phyloP scores from a whole-genome alignment of 441 rosid species.

The Raphanus hybrid region DNA sequence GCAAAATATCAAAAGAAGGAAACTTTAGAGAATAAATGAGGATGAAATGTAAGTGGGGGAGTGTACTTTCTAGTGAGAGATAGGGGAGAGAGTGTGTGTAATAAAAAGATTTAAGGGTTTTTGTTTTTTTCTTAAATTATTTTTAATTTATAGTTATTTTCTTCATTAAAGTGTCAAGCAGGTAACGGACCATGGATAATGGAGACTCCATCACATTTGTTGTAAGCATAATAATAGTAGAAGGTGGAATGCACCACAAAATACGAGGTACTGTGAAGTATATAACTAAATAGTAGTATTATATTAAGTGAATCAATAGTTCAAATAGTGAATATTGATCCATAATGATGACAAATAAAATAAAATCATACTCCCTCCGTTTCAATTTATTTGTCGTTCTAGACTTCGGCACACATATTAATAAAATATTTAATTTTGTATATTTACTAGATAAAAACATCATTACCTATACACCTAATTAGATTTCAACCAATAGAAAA shows the following conservation, averaged over 20 bases:
- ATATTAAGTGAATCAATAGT: conserved; percentile 1
- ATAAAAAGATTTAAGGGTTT: conserved; percentile 28
- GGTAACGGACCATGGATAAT: conserved; percentile 10
- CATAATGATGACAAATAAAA: neutral
- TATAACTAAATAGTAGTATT: neutral
- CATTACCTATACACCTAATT: no score
- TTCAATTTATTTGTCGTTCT: no score
- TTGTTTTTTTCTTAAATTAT: conserved; percentile 9
- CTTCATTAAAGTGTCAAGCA: neutral
- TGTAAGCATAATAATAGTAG: neutral
- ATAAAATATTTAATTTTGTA: no score
- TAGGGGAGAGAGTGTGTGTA: conserved; percentile 24
- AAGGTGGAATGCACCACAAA: conserved; percentile 1
- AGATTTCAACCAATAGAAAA: no score
- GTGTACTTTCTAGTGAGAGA: conserved; percentile 34
- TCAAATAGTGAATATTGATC: neutral
- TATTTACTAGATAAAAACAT: no score
- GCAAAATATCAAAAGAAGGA: conserved; percentile 12
- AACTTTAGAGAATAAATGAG: conserved; percentile 19
- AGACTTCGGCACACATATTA: no score
- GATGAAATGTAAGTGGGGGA: conserved; percentile 21
- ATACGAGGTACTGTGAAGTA: conserved; percentile 29
- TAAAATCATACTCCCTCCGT: neutral
- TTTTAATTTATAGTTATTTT: conserved; percentile 1
- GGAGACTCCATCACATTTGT: conserved; percentile 8